Evolutionary conservation across 805 yeast genomes (phyloP), one percentile per base, ranked within the genome.

Genomic region (Spathaspora arborariae): DNA sequence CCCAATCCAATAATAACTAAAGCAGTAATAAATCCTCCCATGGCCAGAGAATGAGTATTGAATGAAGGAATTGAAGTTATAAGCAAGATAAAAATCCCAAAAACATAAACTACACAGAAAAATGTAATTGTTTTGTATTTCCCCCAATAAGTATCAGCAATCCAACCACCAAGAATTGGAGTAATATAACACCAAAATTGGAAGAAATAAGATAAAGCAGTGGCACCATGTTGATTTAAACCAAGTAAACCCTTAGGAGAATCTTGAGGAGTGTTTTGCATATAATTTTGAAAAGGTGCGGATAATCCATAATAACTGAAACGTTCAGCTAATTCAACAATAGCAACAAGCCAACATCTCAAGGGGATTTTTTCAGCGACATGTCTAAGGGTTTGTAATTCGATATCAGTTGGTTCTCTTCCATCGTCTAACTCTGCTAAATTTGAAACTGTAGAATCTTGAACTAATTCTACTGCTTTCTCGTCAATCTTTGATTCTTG

Each of bases 101-200:
- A 45, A n/a, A 81, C 68, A 63, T 85, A 85, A 46, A 83, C 57
- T 46, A 72, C 72, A 42, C 84, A 70, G 57, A 82, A 82, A 33
- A 76, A 70, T 55, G 77, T 71, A 57, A 86, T 84, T 37, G 91
- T 82, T 54, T 75, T 80, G 68, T 74, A 81, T 62, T 84, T 82
- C 47, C 92, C 92, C 70, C 79, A 77, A 63, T 70, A 81, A 51
- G 85, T 80, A 64, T 86, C 95, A 45, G 92, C 82, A 22, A 85
- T 55, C 64, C 81, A 78, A 45, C 89, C 92, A 55, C 89, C 90
- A 47, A 82, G 72, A 45, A 86, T 71, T 20, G 95, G 95, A 38
- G 91, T 84, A 43, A 85, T 72, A 62, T 85, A 86, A 59, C 89
- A 83, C 85, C 89, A 83, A 62, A 86, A 86, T 59, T 84, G 88